Conservation (phyloP, 2,329 filamentous ascomycete genomes). For the Aspergillus sp. region DNA sequence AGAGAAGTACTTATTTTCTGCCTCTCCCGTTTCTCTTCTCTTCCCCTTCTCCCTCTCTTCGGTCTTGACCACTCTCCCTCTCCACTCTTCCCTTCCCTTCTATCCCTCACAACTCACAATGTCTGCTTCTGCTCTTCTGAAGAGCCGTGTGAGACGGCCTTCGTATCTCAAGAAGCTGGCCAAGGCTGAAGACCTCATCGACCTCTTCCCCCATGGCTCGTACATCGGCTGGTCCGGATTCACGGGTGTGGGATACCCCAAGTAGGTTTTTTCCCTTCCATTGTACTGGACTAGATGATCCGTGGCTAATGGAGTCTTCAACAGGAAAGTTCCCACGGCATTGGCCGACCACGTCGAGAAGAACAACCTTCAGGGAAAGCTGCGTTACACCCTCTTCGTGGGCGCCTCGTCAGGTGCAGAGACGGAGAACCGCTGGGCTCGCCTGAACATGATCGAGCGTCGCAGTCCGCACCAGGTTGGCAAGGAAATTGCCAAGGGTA, state of each 20-base stretch:
- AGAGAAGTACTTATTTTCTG: slow-evolving; percentile 18
- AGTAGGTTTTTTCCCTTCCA: slow-evolving; percentile 54
- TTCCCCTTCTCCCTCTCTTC: slow-evolving; percentile 7
- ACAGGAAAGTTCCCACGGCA: slow-evolving; percentile 76
- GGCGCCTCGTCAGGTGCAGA: slow-evolving; percentile 87
- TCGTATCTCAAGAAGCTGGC: slow-evolving; percentile 78
- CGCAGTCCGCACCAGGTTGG: slow-evolving; percentile 84
- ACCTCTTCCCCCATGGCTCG: slow-evolving; percentile 78
- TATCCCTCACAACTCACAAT: slow-evolving; percentile 28
- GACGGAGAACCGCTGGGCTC: slow-evolving; percentile 90
- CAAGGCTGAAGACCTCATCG: slow-evolving; percentile 74
- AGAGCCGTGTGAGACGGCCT: slow-evolving; percentile 71
- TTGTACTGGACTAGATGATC: not conserved
- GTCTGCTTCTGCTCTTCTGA: slow-evolving; percentile 70
- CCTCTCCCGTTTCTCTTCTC: slow-evolving; percentile 7
- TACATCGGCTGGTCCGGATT: slow-evolving; percentile 92
- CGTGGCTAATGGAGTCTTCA: not conserved
- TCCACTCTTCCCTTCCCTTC: slow-evolving; percentile 9
- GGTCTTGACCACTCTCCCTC: slow-evolving; percentile 9
- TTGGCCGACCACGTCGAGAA: slow-evolving; percentile 86
- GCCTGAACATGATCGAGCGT: slow-evolving; percentile 84
- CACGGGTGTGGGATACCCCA: slow-evolving; percentile 85
- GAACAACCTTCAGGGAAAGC: slow-evolving; percentile 77
- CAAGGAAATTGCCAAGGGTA: slow-evolving; percentile 85
- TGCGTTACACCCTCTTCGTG: slow-evolving; percentile 84